Evolutionary conservation across 345 rosid species (phyloP).

Genomic region (Combretum micranthum): DNA sequence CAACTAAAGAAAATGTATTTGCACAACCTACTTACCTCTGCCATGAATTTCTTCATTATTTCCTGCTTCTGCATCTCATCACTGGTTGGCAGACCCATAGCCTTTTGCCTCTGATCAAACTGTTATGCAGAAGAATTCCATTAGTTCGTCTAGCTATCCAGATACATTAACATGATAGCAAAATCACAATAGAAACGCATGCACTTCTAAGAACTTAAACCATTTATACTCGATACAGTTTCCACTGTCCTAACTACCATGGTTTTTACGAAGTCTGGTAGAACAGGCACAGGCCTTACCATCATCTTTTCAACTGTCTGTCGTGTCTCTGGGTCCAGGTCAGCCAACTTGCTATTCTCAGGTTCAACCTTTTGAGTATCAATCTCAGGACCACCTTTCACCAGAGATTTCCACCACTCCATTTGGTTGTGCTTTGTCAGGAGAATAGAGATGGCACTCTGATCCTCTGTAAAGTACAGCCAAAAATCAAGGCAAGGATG

Average conservation of each 20-base stretch:
- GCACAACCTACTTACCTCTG: conserved; percentile 36
- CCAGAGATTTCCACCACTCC: conserved; percentile 91
- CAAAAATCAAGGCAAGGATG: not conserved
- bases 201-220: too few relatives aligned
- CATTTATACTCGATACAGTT: too few relatives aligned
- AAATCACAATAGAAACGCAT: too few relatives aligned
- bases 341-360: conserved; percentile 73
- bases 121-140: conserved; percentile 9
- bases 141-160: too few relatives aligned
- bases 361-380: conserved; percentile 96
- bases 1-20: too few relatives aligned
- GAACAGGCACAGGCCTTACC: conserved; percentile 31
- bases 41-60: conserved; percentile 79
- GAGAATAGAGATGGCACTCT: conserved; percentile 49
- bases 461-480: conserved; percentile 46
- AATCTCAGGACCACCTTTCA: conserved; percentile 78
- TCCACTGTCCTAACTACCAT: too few relatives aligned
- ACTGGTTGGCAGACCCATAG: conserved; percentile 87
- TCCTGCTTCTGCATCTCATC: conserved; percentile 85
- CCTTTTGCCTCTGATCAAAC: conserved; percentile 94
- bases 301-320: conserved; percentile 83
- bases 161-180: too few relatives aligned
- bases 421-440: conserved; percentile 86
- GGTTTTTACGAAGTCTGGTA: not conserved
- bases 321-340: conserved; percentile 78